Evolutionary conservation across 345 rosid species (phyloP).

Genomic region (Anastatica hierochuntica): DNA sequence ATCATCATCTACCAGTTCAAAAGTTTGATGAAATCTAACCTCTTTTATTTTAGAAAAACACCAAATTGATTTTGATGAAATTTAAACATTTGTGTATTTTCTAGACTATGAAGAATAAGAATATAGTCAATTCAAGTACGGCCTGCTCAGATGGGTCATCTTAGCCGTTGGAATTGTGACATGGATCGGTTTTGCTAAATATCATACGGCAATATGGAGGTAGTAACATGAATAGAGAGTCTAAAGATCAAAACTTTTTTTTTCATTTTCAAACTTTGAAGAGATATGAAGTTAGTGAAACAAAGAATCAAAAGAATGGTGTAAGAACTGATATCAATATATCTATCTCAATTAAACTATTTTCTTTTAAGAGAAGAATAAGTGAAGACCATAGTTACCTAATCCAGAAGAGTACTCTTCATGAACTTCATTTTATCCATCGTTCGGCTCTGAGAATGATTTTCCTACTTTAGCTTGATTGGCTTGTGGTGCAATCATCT

Average conservation of each 20-base stretch:
- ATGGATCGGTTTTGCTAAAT: slow-evolving; percentile 49
- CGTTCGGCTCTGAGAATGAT: slow-evolving; percentile 21
- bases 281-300: neutral
- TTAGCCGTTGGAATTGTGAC: slow-evolving; percentile 51
- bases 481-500: slow-evolving; percentile 14
- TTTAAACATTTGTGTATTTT: slow-evolving; percentile 2
- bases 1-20: slow-evolving; percentile 35
- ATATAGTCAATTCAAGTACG: slow-evolving; percentile 46
- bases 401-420: slow-evolving; percentile 15
- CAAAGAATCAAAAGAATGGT: neutral
- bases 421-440: neutral
- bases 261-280: neutral
- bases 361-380: neutral
- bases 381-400: slow-evolving; percentile 25
- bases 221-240: slow-evolving; percentile 3
- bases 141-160: slow-evolving; percentile 60
- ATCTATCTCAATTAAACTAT: too few relatives aligned
- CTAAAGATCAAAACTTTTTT: neutral
- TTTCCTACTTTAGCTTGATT: slow-evolving; percentile 20
- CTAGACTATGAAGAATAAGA: slow-evolving; percentile 35
- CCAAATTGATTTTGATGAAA: neutral
- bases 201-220: slow-evolving; percentile 31
- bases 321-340: neutral
- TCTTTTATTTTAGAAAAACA: neutral
- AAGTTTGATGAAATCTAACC: too few relatives aligned